Evolutionary conservation across 2,329 filamentous ascomycete species (phyloP).

Genomic region (Diaporthe nobilis): DNA sequence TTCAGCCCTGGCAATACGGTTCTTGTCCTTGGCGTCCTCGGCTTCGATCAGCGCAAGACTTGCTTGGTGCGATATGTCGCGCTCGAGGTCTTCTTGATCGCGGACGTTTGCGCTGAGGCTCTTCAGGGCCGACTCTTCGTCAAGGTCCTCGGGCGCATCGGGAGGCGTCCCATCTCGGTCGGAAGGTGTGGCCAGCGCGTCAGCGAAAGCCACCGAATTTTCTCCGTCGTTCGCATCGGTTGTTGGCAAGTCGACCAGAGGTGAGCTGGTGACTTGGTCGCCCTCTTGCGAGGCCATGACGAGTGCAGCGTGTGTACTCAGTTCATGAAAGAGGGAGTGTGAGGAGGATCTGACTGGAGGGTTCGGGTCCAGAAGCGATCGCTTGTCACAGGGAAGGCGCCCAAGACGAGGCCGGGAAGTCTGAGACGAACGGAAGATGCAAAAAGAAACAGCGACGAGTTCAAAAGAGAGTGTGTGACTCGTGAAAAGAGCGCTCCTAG

Average conservation of each 20-base stretch:
- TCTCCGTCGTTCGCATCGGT: neutral
- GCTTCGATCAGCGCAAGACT: conserved; percentile 71
- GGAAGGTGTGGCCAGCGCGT: conserved; percentile 7
- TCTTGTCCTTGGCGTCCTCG: conserved; percentile 74
- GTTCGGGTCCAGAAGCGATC: neutral
- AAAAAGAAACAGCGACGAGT: neutral
- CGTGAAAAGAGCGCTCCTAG: neutral
- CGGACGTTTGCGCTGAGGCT: conserved; percentile 79
- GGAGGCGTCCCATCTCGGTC: conserved; percentile 32
- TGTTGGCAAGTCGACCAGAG: neutral
- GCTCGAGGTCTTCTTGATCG: conserved; percentile 90
- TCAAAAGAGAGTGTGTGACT: neutral
- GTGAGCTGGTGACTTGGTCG: conserved; percentile 4
- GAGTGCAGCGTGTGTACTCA: neutral
- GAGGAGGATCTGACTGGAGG: neutral
- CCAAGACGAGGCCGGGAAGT: neutral
- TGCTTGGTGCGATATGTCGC: conserved; percentile 81
- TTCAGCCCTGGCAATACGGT: conserved; percentile 72
- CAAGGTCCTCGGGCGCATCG: conserved; percentile 50
- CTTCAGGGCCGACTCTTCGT: conserved; percentile 73
- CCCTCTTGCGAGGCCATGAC: conserved; percentile 28
- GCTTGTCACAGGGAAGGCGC: neutral
- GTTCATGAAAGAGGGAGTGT: conserved; percentile 12
- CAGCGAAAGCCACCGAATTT: conserved; percentile 15
- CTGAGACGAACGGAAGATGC: neutral